Base-by-base conservation (phyloP, 768 basidiomycete species). In the Rhizopogon roseolus region DNA sequence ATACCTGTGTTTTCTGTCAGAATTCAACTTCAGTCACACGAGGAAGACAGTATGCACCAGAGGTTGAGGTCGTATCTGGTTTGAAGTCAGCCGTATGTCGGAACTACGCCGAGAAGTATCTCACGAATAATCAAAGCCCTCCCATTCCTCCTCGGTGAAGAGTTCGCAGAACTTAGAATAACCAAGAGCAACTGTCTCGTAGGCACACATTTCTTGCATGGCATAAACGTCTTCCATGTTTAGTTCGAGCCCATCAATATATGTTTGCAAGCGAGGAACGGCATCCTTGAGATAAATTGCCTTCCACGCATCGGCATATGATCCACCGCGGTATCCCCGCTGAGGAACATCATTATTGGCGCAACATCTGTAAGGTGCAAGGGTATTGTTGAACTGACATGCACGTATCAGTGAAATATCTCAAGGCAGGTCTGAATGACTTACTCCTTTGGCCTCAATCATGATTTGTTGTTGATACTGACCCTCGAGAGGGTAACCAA, bases 101-200 rank as follows among this genome's bases (percentile, higher is more conserved):
- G 5, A 32, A 41, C 37, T 39, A 16, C 28, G 46, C n/a, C 41
- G 6, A 17, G 13, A 36, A 41, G 17, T 19, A 14, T 71, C 85
- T 50, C 62, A 88, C 81, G 86, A 77, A 61, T 95, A 93, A 64
- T 89, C 79, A 64, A 92, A 94, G 1, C 90, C 90, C 62, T 88
- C 84, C 91, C 92, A 94, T 68, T 95, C 93, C 46, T 88, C 81
- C 61, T 86, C 78, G 0, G 89, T 91, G 69, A 95, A 95, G 4
- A 95, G 74, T 54, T 83, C 82, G 59, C 93, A 95, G 72, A 93
- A 95, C 59, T 84, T 85, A 14, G 89, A 91, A 65, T 89, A 93
- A 6, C 90, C 91, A 27, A 93, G 75, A 0, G 89, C 87, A 37
- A 93, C 93, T 5, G 93, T 91, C 86, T 93, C 90, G 57, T 88